Evolutionary conservation across 2,329 filamentous ascomycete species (phyloP), one percentile per base, ranked within the genome.

Genomic region (Cordyceps tenuipes): DNA sequence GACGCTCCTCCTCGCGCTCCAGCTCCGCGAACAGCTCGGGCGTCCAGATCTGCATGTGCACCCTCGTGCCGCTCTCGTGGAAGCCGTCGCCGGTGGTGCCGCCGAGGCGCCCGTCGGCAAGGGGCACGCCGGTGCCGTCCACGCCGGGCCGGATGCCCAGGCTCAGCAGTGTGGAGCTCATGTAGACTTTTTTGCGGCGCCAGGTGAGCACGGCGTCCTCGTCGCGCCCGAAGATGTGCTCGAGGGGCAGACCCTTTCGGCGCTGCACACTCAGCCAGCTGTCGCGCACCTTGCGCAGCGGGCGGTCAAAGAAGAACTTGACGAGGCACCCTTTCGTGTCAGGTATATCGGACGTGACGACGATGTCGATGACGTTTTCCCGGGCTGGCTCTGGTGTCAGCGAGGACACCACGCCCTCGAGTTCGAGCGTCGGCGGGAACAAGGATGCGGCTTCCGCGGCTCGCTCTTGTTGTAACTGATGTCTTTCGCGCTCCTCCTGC

Each of bases 21-120:
- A 81, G 76, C 17, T 73, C 69, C 29, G 72, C 72, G 63, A 84
- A 87, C 1, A 82, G 72, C 12, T 88, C 83, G 8, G 84, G 77
- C 0, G 89, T 93, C 81, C 89, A 90, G 7, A 88, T 89, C 70
- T 92, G 86, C 63, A 96, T 79, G 64, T 88, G 82, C n/a, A 96
- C 80, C 57, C 82, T 81, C 13, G 79, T 77, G 26, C 80, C 78
- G 29, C 81, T 79, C 3, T 77, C 72, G 57, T 69, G 65, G 51
- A 82, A 80, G 1, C 81, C 79, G 23, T 78, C 76, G 4, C 73
- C 69, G 1, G 81, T 79, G 1, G 81, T 79, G 23, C 78, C 76
- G 4, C 73, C 69, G 46, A 70, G 66, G 9, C 31, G 9, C 1
- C 61, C 61, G 50, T 75, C 51, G 8, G 12, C 70, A 12, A 69